Base-by-base conservation (phyloP, 345 rosid species). In the Brassica rapa region DNA sequence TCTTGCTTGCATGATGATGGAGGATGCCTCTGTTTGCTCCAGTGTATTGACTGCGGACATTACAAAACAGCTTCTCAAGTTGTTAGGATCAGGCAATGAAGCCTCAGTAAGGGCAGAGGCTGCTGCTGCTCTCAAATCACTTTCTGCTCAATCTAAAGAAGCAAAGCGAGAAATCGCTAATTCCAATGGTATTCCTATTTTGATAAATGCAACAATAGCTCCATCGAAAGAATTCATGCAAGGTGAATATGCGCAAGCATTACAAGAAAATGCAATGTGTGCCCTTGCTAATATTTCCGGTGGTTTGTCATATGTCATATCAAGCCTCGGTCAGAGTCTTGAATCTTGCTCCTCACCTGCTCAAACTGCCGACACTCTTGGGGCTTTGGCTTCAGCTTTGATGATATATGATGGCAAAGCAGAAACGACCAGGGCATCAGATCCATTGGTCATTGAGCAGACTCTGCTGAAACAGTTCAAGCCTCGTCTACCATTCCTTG, bases 181-280 rank as follows among this genome's bases (percentile, higher is more conserved):
- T 81, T 83, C 88, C 61, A 92, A 92, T 78, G 99, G 99, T 66
- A 96, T 96, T 77, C 99, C 99, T 35, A 87, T 87, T 66, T 82
- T 96, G 63, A 96, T 96, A 75, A 96, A 90, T 81, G 99, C 98
- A 60, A 96, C 99, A 70, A 96, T 96, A 77, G 97, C 99, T 83
- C 98, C 99, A 21, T 96, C 98, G 0, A 96, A 96, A 87, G 98
- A 96, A 84, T 96, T 91, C 80, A 96, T 96, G 99, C 98, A 93
- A 85, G 99, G 99, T 33, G 99, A 96, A 85, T 74, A 87, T 81
- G 99, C 97, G 49, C 99, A 96, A 84, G 97, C 98, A 49, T 77
- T 96, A 83, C 98, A 96, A 85, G 99, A 96, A 88, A 86, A 96
- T 84, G 99, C 99, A 62, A 96, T 96, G 99, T 93, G 99, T 82